phyloP scores from a whole-genome alignment of 2,329 filamentous ascomycete species.

The Cercospora brassicicola region DNA sequence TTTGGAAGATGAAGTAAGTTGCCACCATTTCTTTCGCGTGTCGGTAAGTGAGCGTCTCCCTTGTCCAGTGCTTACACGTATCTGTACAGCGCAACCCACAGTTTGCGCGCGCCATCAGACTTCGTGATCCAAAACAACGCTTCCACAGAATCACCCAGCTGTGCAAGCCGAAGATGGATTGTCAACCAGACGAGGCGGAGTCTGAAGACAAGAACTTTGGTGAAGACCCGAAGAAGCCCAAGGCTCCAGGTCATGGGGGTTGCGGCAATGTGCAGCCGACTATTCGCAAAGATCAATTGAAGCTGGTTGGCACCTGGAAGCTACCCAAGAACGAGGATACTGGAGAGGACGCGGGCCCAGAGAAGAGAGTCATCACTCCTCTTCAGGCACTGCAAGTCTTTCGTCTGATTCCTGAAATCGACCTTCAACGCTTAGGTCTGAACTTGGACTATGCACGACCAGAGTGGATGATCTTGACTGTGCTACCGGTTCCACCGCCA shows the following conservation, averaged over 20 bases:
- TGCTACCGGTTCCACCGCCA: conserved; percentile 90
- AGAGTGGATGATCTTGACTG: conserved; percentile 97
- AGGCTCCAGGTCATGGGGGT: conserved; percentile 68
- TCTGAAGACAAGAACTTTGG: conserved; percentile 70
- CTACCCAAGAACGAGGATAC: conserved; percentile 72
- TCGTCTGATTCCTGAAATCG: conserved; percentile 76
- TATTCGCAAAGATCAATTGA: conserved; percentile 82
- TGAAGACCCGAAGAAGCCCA: conserved; percentile 58
- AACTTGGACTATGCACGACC: conserved; percentile 94
- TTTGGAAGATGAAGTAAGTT: conserved; percentile 95
- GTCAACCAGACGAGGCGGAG: conserved; percentile 76
- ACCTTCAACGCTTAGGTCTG: conserved; percentile 82
- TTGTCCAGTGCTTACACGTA: conserved; percentile 48
- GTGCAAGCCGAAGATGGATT: conserved; percentile 84
- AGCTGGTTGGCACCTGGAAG: conserved; percentile 75
- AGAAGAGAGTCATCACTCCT: conserved; percentile 80
- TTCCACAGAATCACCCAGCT: conserved; percentile 91
- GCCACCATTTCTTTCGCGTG: conserved; percentile 41
- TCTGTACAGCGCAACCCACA: conserved; percentile 72
- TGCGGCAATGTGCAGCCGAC: conserved; percentile 90
- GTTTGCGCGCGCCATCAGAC: conserved; percentile 76
- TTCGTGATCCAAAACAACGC: conserved; percentile 88
- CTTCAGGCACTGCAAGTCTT: conserved; percentile 84
- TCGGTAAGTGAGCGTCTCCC: conserved; percentile 22
- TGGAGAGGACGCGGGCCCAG: conserved; percentile 62